Percentiles rank a stretch among this genome's conserved stretches.
phyloP scores from a whole-genome alignment of 306 rosid genomes.

The Quillaja saponaria region DNA sequence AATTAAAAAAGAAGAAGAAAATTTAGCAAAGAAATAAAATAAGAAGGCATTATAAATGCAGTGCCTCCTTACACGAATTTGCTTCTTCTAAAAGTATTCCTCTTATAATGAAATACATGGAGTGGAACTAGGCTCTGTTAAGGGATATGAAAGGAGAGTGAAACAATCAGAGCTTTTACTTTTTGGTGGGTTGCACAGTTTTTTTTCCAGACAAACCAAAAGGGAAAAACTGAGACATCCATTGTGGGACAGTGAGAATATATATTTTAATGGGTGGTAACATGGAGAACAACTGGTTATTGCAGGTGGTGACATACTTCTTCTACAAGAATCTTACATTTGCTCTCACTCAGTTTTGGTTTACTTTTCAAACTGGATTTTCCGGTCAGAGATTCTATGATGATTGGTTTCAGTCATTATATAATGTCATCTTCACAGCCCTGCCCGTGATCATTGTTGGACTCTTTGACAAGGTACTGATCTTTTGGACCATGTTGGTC shows the following conservation, averaged over 20 bases:
- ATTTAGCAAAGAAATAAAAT: no score
- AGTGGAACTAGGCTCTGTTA: no score
- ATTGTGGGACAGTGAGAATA: not conserved
- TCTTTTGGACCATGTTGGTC: slow-evolving; percentile 25
- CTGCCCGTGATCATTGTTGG: slow-evolving; percentile 92
- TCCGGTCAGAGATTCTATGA: slow-evolving; percentile 99
- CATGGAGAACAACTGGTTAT: slow-evolving; percentile 25
- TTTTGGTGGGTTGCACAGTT: no score
- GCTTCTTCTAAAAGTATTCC: no score
- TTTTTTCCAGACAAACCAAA: no score
- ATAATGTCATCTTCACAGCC: slow-evolving; percentile 92
- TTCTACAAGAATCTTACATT: slow-evolving; percentile 97
- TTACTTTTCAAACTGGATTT: slow-evolving; percentile 94
- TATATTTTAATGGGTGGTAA: slow-evolving; percentile 16
- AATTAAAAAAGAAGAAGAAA: no score
- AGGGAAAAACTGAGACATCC: no score
- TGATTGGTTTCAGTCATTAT: slow-evolving; percentile 92
- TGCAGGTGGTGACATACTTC: slow-evolving; percentile 91
- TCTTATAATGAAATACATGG: no score
- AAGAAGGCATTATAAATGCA: not conserved
- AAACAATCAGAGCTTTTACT: no score
- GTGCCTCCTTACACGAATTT: no score
- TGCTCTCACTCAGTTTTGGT: slow-evolving; percentile 97
- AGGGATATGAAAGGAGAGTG: no score
- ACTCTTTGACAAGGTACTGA: slow-evolving; percentile 82